Evolutionary conservation across 169 alveolate species (phyloP).

Genomic region (Cryptosporidium felis): DNA sequence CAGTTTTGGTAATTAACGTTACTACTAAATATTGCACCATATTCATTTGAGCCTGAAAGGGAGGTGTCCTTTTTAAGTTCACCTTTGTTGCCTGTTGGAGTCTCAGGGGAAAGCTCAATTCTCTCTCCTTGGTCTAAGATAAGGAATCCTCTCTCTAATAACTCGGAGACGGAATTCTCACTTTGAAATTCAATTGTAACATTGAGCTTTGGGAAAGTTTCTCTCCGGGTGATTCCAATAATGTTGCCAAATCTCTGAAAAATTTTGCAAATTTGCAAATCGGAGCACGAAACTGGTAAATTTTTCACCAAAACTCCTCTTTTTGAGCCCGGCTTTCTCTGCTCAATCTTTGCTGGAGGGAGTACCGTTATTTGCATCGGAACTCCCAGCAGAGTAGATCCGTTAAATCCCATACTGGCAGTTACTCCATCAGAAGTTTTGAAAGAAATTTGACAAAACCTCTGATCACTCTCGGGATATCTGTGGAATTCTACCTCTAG

Average conservation of each 20-base stretch:
- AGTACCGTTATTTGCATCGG: conserved; percentile 65
- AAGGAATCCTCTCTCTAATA: not conserved
- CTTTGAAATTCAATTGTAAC: conserved; percentile 1
- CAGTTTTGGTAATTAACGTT: too few relatives aligned
- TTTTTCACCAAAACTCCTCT: conserved; percentile 16
- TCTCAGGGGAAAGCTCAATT: conserved; percentile 22
- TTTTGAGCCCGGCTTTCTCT: conserved; percentile 11
- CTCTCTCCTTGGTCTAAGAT: not conserved
- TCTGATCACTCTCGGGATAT: conserved; percentile 48
- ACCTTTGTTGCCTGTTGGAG: too few relatives aligned
- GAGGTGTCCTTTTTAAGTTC: too few relatives aligned
- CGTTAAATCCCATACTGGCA: conserved; percentile 19
- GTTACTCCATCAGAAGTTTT: conserved; percentile 65
- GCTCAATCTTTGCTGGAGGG: conserved; percentile 32
- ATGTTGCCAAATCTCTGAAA: not conserved
- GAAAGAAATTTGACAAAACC: conserved; percentile 50
- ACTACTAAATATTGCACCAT: too few relatives aligned
- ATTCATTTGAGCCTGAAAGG: too few relatives aligned
- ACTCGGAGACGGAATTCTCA: conserved; percentile 4
- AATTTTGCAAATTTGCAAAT: not conserved
- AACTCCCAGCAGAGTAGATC: conserved; percentile 62
- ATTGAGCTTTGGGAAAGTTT: not conserved
- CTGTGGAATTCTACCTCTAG: conserved; percentile 1
- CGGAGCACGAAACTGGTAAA: conserved; percentile 5
- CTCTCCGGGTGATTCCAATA: not conserved